Conservation (phyloP, 1,284 basidiomycete genomes). For the Irpex sp. region DNA sequence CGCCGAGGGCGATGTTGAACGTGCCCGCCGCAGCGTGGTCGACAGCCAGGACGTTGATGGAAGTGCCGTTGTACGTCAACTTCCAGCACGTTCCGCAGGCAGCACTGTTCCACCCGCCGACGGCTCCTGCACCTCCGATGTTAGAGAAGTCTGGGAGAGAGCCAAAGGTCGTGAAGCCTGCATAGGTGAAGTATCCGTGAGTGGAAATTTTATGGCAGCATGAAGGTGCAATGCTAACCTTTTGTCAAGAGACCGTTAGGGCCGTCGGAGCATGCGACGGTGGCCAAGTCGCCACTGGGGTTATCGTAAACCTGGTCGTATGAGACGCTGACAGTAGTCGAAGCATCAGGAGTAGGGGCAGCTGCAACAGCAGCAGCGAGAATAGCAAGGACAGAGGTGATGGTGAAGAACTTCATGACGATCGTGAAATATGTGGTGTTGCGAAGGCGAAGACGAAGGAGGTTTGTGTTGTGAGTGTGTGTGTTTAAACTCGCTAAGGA, state of each 20-base stretch:
- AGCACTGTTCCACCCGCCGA: conserved; percentile 39
- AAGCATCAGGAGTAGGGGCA: conserved; percentile 12
- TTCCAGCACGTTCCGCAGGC: conserved; percentile 45
- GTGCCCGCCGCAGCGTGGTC: conserved; percentile 32
- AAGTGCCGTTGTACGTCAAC: conserved; percentile 34
- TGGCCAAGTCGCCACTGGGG: conserved; percentile 27
- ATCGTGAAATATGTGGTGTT: not conserved
- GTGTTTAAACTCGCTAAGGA: not conserved
- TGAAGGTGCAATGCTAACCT: conserved; percentile 30
- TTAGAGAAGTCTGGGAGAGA: conserved; percentile 43
- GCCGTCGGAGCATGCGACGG: conserved; percentile 46
- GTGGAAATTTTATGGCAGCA: conserved; percentile 24
- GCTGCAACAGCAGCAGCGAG: conserved; percentile 12
- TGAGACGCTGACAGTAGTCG: conserved; percentile 35
- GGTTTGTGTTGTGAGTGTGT: not conserved
- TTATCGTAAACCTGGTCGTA: conserved; percentile 43
- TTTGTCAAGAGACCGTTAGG: conserved; percentile 36
- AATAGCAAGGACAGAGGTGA: conserved; percentile 17
- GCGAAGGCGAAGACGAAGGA: not conserved
- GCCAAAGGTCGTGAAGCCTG: conserved; percentile 45
- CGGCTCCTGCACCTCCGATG: conserved; percentile 40
- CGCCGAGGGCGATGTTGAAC: conserved; percentile 37
- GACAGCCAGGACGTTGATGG: conserved; percentile 38
- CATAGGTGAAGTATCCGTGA: not conserved
- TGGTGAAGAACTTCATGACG: conserved; percentile 20